Evolutionary conservation across 2,329 filamentous ascomycete genomes (phyloP).

Genomic region (Davidsoniella virescens): DNA sequence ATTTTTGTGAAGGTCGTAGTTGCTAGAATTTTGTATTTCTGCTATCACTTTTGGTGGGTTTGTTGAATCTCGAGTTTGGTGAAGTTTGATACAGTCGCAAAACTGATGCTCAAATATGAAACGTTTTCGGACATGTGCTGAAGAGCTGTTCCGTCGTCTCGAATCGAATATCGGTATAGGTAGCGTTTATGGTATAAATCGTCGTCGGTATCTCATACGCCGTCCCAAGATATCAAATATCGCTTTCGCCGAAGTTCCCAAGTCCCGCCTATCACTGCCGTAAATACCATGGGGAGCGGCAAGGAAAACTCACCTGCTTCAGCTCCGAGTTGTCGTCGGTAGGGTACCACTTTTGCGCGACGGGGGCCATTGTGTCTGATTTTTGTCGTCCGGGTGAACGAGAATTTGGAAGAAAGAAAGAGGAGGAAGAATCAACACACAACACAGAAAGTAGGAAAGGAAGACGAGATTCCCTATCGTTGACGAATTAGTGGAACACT

Average conservation of each 20-base stretch:
- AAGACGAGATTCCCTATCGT: conserved; percentile 17
- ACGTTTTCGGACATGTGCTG: background rate
- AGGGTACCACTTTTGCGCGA: conserved; percentile 99
- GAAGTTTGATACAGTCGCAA: background rate
- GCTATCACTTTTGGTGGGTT: background rate
- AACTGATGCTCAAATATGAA: background rate
- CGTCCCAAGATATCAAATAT: conserved; percentile 1
- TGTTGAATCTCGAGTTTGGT: background rate
- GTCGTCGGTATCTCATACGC: background rate
- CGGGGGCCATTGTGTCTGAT: conserved; percentile 40
- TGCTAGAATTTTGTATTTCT: background rate
- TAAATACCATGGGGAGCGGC: conserved; percentile 15
- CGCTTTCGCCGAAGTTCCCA: background rate
- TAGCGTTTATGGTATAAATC: too few relatives aligned
- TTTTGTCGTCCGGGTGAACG: conserved; percentile 18
- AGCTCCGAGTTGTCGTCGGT: conserved; percentile 75
- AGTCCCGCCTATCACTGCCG: conserved; percentile 14
- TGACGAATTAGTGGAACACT: conserved; percentile 12
- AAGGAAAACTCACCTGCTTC: conserved; percentile 69
- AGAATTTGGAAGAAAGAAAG: conserved; percentile 12
- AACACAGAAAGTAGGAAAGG: conserved; percentile 14
- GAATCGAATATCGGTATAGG: too few relatives aligned
- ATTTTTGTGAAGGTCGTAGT: background rate
- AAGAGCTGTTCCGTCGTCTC: background rate
- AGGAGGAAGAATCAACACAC: conserved; percentile 12